A percentile compares a stretch with the other conserved stretches of the same genome.
These are phyloP conservation scores for Byssoonygena ceratinophila DNA, from an alignment of 2,329 filamentous ascomycete genomes.

Conservation along the genomic window DNA sequence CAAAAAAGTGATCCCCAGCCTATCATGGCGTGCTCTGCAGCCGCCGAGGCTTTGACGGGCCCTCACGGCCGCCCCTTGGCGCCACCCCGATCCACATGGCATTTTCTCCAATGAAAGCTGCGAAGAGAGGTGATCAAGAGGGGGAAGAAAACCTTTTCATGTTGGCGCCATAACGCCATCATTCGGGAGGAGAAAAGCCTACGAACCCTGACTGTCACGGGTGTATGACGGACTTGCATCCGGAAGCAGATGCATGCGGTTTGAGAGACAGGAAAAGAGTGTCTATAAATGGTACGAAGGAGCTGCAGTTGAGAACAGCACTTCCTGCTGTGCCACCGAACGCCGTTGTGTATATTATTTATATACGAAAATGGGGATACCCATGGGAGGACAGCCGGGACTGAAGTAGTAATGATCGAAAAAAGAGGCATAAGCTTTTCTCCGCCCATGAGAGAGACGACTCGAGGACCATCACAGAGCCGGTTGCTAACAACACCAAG, in stretches of 20 bases:
- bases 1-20: neutral
- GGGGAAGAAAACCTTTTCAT: neutral
- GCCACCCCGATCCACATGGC: constrained; percentile 9
- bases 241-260: neutral
- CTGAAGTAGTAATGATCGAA: no score
- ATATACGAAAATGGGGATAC: no score
- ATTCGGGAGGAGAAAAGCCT: neutral
- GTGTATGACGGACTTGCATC: neutral
- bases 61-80: constrained; percentile 1
- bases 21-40: constrained; percentile 2
- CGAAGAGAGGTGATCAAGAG: neutral
- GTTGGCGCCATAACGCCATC: neutral
- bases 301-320: neutral
- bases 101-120: neutral
- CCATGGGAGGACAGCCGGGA: no score
- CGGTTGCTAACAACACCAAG: no score
- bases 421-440: no score
- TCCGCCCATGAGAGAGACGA: no score
- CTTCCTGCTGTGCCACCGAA: neutral
- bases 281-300: neutral
- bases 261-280: neutral
- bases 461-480: no score
- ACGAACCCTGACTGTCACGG: neutral
- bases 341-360: neutral
- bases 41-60: neutral